phyloP scores from a whole-genome alignment of 345 rosid genomes.

The Tarenaya hassleriana region DNA sequence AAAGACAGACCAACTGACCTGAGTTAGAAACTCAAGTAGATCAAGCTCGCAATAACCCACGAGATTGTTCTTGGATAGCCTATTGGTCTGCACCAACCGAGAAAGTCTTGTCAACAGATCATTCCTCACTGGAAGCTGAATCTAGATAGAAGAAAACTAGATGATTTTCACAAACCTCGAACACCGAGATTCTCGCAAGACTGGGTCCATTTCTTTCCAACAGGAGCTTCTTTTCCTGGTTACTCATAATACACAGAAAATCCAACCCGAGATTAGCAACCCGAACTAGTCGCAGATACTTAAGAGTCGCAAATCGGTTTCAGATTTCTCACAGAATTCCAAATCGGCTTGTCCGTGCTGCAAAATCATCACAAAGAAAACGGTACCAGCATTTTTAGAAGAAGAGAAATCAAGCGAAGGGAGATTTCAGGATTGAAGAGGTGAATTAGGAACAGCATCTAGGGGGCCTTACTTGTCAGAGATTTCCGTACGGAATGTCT shows the following conservation, averaged over 20 bases:
- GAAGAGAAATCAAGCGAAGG: neutral
- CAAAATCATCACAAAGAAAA: constrained; percentile 26
- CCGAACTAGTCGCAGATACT: neutral
- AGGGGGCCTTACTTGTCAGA: constrained; percentile 53
- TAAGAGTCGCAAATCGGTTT: constrained; percentile 12
- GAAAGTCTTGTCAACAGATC: neutral
- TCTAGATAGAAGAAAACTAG: neutral
- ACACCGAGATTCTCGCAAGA: constrained; percentile 73
- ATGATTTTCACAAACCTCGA: constrained; percentile 47
- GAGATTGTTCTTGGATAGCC: constrained; percentile 61
- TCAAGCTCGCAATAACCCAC: constrained; percentile 80
- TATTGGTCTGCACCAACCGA: constrained; percentile 69
- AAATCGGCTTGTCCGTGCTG: constrained; percentile 78
- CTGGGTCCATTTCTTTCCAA: constrained; percentile 80
- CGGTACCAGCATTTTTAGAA: constrained; percentile 2
- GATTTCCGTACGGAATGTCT: constrained; percentile 64
- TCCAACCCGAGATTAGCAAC: neutral
- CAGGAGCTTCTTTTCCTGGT: constrained; percentile 82
- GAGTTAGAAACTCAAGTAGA: constrained; percentile 55
- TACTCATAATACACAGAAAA: constrained; percentile 6
- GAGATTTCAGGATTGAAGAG: too few species aligned
- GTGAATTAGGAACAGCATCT: too few species aligned
- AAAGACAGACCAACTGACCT: constrained; percentile 32
- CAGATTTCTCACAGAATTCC: constrained; percentile 70
- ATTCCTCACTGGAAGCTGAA: constrained; percentile 5